Evolutionary conservation across 1,139 yeast genomes (phyloP), one percentile per base, ranked within the genome.

Genomic region (Waltiozyma sp.): DNA sequence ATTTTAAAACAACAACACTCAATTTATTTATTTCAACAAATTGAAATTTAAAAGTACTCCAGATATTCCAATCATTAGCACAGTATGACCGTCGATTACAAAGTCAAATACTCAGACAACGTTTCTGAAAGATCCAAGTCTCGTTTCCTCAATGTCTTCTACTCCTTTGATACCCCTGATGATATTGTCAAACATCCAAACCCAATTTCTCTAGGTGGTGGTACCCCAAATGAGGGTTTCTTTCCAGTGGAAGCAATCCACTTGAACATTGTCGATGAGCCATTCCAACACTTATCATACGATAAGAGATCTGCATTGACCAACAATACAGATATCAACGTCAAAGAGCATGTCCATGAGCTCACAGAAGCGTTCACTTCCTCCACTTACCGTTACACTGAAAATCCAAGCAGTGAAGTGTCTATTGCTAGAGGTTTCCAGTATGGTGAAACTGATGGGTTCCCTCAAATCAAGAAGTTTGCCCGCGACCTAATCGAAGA

Each of bases 161-260:
- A 46, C 28, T 49, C 50, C 13, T 45, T 49, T 28, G 60, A 51
- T 11, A 59, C 68, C 2, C 75, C 77, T 3, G 60, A 57, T 16
- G 70, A 68, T 4, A 67, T 65, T 48, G 61, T 60, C 42, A 64
- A 66, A 4, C 77, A 72, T 46, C 66, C 69, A 6, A 58, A 66
- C 28, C 72, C 77, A 4, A 64, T 75, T 35, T 62, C 64, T 34
- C 62, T 77, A 44, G 72, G 72, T 38, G 77, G 72, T 54, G 83
- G 83, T 19, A 67, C 69, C 50, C 84, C 84, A 14, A 73, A 75
- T 52, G 68, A 68, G 44, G 79, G 78, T 1, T 72, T 76, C 54
- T 77, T 77, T 60, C 83, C 83, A 2, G 59, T 77, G 40, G 73
- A 73, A 38, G 64, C 74, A 2, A 67, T 77, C 36, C 70, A 69